A percentile compares a stretch with the other conserved stretches of the same genome.
Conservation (phyloP, 305 asterid genomes). For the Fraxinus paxiana region DNA sequence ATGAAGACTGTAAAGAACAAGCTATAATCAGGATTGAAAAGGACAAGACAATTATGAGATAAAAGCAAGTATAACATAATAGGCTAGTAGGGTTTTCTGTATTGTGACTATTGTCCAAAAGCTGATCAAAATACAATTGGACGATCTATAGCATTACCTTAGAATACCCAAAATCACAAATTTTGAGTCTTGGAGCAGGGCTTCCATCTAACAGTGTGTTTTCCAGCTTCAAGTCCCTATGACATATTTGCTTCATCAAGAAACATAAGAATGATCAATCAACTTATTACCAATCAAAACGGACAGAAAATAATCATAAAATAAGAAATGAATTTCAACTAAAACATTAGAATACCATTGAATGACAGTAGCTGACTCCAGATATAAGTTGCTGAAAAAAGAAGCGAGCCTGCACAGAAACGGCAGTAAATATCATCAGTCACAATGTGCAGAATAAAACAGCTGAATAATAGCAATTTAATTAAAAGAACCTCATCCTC, state of each 20-base stretch:
- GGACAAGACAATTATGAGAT: neutral
- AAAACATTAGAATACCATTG: conserved; percentile 41
- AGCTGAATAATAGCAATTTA: conserved; percentile 13
- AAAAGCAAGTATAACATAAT: conserved; percentile 3
- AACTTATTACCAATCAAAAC: neutral
- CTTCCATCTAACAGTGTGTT: conserved; percentile 86
- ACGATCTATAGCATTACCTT: conserved; percentile 43
- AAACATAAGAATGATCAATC: conserved; percentile 24
- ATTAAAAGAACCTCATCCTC: conserved; percentile 73
- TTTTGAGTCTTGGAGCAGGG: conserved; percentile 81
- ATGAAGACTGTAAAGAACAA: conserved; percentile 50
- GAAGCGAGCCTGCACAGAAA: conserved; percentile 56
- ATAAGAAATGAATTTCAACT: neutral
- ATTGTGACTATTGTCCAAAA: neutral
- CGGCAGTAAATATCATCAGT: neutral
- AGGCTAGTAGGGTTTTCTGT: neutral
- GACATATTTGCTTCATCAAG: conserved; percentile 74
- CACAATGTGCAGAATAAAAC: neutral
- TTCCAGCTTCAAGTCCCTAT: conserved; percentile 85
- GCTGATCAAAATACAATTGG: conserved; percentile 10
- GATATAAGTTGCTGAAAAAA: conserved; percentile 78
- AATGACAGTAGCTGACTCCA: conserved; percentile 75
- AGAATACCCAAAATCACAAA: conserved; percentile 89
- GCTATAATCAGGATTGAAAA: conserved; percentile 17
- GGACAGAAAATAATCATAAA: neutral